Base-by-base conservation (phyloP, 2,329 filamentous ascomycete genomes). In the Trichoderma sp. region DNA sequence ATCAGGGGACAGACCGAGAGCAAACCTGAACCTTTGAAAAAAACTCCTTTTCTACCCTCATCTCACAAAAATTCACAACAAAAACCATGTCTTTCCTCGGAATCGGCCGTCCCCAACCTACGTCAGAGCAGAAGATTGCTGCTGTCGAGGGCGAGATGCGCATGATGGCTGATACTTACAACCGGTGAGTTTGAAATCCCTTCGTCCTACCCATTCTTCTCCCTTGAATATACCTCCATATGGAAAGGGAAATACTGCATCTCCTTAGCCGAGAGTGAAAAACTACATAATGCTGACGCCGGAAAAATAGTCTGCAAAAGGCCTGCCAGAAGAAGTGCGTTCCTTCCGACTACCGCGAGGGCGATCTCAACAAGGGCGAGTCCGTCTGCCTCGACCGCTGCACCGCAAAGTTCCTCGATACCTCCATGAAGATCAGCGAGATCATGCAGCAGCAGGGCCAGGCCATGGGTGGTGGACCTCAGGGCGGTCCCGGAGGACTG, bases 331-430 rank as follows among this genome's bases (percentile, higher is more conserved):
- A 91, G 80, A 99, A 99, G 86, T 99, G 96, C 84, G 88, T 99
- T 75, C 95, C 95, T 72, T 86, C 85, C 77, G 90, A 95, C 77
- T 99, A 98, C 89, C 93, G 94, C 80, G 96, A 99, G 85, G 89
- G 88, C 81, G 95, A 99, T 76, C 90, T 99, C 77, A 97, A 97
- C 89, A 99, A 99, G 86, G 96, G 94, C 86, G 96, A 99, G 84
- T 94, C 92, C 75, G 96, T 99, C 76, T 99, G 96, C 85, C 90
- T 99, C 75, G 96, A 99, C 84, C 93, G 96, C 78, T 99, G 96
- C 84, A 92, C 96, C 70, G 88, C 92, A 79, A 99, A 99, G 86
- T 99, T 98, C 86, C 97, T 99, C 84, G 95, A 98, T 76, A 94
- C 97, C 77, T 97, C 97, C 81, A 90, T 97, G 86, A 98, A 97